phyloP scores from a whole-genome alignment of 2,329 filamentous ascomycete species.

The Cladophialophora yegresii region DNA sequence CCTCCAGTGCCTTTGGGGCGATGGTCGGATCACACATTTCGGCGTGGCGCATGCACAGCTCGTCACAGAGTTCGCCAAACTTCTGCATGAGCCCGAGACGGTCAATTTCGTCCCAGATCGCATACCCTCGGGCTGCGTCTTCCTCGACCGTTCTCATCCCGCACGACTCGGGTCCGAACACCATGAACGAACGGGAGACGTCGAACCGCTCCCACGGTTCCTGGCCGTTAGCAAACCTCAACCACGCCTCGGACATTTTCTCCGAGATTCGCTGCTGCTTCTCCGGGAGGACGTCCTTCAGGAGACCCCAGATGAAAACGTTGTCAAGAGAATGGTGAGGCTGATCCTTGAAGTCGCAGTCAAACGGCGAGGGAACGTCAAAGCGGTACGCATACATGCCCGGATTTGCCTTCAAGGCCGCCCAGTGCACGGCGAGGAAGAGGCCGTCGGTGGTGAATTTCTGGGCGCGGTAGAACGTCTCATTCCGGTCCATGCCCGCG shows the following conservation, averaged over 20 bases:
- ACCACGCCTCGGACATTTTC: conserved; percentile 9
- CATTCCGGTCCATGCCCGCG: neutral
- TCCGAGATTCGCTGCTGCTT: conserved; percentile 10
- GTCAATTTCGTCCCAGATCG: conserved; percentile 12
- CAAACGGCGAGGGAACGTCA: conserved; percentile 13
- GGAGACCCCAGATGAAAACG: conserved; percentile 9
- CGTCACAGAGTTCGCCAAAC: conserved; percentile 6
- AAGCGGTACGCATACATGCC: conserved; percentile 17
- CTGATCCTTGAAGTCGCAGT: conserved; percentile 5
- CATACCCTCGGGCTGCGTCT: neutral
- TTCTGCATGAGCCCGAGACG: neutral
- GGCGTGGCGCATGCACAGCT: conserved; percentile 14
- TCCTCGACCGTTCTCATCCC: conserved; percentile 5
- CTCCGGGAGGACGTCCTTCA: conserved; percentile 8
- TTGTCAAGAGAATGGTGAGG: conserved; percentile 17
- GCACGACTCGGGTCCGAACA: conserved; percentile 2
- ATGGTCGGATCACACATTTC: conserved; percentile 6
- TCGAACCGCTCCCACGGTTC: conserved; percentile 15
- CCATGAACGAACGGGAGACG: conserved; percentile 3
- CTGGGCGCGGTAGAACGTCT: conserved; percentile 9
- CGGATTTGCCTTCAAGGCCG: conserved; percentile 5
- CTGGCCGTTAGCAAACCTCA: conserved; percentile 8
- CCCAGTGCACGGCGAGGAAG: conserved; percentile 12
- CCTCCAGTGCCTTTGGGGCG: neutral
- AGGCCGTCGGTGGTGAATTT: conserved; percentile 14